These are phyloP conservation scores for Vicia faba DNA, from an alignment of 306 rosid species.

Conservation along the genomic window DNA sequence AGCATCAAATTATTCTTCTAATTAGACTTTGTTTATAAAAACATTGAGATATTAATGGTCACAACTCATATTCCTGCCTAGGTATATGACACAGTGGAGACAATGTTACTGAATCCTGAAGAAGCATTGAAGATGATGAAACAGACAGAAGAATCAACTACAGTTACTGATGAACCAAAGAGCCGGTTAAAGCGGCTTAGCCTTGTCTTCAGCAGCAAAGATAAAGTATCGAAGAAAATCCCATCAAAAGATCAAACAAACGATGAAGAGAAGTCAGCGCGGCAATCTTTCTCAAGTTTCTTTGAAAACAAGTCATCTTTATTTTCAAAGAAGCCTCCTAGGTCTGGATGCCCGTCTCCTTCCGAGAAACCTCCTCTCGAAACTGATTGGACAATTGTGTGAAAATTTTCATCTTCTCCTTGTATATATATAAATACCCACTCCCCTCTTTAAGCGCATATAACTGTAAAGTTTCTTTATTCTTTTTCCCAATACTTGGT, in stretches of 20 bases:
- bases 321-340: constrained; percentile 76
- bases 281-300: constrained; percentile 79
- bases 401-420: constrained; percentile 29
- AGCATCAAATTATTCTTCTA: constrained; percentile 14
- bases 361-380: constrained; percentile 46
- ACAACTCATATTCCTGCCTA: constrained; percentile 35
- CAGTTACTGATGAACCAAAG: constrained; percentile 49
- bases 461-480: constrained; percentile 60
- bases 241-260: constrained; percentile 46
- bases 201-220: constrained; percentile 76
- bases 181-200: constrained; percentile 65
- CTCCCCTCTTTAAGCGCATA: constrained; percentile 32
- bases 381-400: constrained; percentile 55
- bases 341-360: constrained; percentile 46
- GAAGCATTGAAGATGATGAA: constrained; percentile 69
- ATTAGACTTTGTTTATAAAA: neutral
- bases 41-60: constrained; percentile 13
- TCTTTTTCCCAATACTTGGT: constrained; percentile 27
- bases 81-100: constrained; percentile 95
- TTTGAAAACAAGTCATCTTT: constrained; percentile 80
- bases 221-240: constrained; percentile 52
- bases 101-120: constrained; percentile 76
- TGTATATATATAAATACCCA: constrained; percentile 24
- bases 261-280: constrained; percentile 45
- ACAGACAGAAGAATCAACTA: constrained; percentile 64